A percentile compares a stretch with the other conserved stretches of the same genome.
phyloP scores from a whole-genome alignment of 176 grass and related monocot genomes.

The Thinopyrum elongatum region DNA sequence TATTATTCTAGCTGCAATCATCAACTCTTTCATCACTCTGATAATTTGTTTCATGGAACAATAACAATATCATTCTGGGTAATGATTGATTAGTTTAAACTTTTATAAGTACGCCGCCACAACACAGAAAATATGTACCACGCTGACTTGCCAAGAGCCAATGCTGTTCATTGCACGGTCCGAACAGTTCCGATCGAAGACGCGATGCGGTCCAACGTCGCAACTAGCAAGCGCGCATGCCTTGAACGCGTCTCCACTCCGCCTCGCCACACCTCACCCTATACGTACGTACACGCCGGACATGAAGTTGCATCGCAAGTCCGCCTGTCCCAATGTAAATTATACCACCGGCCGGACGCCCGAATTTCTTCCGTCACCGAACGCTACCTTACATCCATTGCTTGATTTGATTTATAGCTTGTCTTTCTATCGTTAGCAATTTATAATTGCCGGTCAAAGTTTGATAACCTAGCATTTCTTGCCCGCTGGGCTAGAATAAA shows the following conservation, averaged over 20 bases:
- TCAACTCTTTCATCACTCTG: no score
- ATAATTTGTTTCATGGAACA: no score
- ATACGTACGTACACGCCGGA: not conserved
- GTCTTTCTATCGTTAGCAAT: not conserved
- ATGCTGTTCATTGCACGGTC: not conserved
- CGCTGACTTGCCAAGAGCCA: not conserved
- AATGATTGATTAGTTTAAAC: not conserved
- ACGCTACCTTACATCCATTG: not conserved
- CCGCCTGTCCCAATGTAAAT: not conserved
- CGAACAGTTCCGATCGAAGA: not conserved
- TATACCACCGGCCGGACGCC: no score
- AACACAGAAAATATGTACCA: not conserved
- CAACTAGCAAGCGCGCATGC: not conserved
- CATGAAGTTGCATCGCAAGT: not conserved
- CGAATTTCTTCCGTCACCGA: not conserved
- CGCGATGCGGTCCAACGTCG: not conserved
- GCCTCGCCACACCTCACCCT: not conserved
- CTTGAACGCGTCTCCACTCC: constrained; percentile 28
- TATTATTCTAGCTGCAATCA: no score
- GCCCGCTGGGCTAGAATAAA: not conserved
- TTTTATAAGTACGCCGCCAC: not conserved
- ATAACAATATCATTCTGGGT: not conserved
- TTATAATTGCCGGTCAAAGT: constrained; percentile 14
- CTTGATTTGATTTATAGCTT: not conserved
- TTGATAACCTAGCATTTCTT: not conserved